Evolutionary conservation across 2,329 filamentous ascomycete species (phyloP), one percentile per base, ranked within the genome.

Genomic region (Penicillium sp.): DNA sequence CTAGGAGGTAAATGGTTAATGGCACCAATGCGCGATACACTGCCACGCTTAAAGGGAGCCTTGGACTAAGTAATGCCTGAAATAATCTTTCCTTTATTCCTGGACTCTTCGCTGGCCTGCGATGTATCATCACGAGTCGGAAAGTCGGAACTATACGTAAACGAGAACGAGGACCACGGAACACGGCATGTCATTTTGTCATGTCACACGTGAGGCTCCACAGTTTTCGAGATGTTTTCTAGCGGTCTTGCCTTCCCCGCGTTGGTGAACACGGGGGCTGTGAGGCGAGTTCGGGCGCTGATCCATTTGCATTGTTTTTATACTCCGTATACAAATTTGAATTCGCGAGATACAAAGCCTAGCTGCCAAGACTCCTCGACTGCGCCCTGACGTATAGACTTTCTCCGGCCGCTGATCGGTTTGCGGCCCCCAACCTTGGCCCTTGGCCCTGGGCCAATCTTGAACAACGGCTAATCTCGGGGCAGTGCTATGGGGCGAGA

Each of bases 221-320:
- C 54, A 44, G 27, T 47, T 41, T 56, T 54, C 54, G 48, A 56
- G 46, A 56, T 50, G 43, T 38, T 32, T 54, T 40, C 38, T 37
- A 37, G 33, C 33, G 33, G 33, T 6, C 33, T 23, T 23, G 20
- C 3, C 4, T 23, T 23, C 32, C 33, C 33, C 10, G 20, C 33
- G 1, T 28, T 28, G n/a, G 3, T 37, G 18, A 37, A 20, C 33
- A 12, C 20, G 33, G 33, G 33, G 33, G 33, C 33, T 37, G 33
- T 37, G 15, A 37, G 9, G 3, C 6, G 5, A 18, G 9, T 4
- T 37, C 18, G 32, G 32, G 32, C 32, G 15, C 29, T 45, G 9
- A 3, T 29, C 4, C 10, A 12, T 29, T 29, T 4, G 3, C 18
- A 20, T 37, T 7, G 18, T 20, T 4, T 18, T 37, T 12, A 23